phyloP scores from a whole-genome alignment of 176 grass and related monocot species.

The bread wheat (Triticum aestivum) region DNA sequence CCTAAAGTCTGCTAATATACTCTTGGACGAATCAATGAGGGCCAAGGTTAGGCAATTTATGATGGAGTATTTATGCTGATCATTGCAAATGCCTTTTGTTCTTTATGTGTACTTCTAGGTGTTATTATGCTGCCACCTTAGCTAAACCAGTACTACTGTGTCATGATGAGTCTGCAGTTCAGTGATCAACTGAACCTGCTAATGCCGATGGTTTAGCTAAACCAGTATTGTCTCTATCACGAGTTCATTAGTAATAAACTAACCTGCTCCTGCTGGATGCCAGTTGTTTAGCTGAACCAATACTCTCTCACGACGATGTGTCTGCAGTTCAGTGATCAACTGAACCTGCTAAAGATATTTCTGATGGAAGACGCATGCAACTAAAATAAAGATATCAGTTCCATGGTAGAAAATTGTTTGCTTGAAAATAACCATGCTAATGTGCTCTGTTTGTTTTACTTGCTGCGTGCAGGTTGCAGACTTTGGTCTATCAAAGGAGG shows the following conservation, averaged over 20 bases:
- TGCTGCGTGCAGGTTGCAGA: constrained; percentile 67
- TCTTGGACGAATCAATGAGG: constrained; percentile 84
- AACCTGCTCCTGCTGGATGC: neutral
- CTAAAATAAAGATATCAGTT: neutral
- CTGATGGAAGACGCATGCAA: constrained; percentile 4
- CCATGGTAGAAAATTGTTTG: neutral
- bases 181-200: constrained; percentile 5
- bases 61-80: constrained; percentile 9
- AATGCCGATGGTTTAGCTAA: neutral
- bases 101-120: constrained; percentile 26
- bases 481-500: constrained; percentile 96
- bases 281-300: constrained; percentile 33
- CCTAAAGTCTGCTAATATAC: constrained; percentile 96
- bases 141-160: constrained; percentile 3
- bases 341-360: constrained; percentile 5
- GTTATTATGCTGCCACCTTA: constrained; percentile 23
- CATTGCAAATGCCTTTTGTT: constrained; percentile 9
- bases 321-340: neutral
- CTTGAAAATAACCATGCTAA: constrained; percentile 3
- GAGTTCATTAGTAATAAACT: neutral
- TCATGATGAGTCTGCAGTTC: neutral
- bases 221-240: neutral
- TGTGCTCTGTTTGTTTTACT: neutral
- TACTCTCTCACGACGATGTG: neutral
- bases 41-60: constrained; percentile 64